A percentile compares a stretch with the other conserved stretches of the same genome.
These are phyloP conservation scores for Pythium plurisporium DNA, from an alignment of 352 stramenopile species.

Conservation along the genomic window DNA sequence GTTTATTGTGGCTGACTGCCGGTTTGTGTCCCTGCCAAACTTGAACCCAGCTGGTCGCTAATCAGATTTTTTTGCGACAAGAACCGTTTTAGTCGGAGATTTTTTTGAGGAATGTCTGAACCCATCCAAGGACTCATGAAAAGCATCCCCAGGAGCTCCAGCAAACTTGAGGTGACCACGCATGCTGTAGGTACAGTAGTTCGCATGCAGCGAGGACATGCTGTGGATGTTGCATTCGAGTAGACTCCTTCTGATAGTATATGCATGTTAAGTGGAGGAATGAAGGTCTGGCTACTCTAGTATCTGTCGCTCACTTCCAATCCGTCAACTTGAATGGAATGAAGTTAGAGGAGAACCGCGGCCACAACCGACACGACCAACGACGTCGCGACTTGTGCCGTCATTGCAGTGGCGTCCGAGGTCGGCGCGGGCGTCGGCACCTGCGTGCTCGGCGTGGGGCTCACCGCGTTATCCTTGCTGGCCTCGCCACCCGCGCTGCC, in stretches of 20 bases:
- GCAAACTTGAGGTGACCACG: too few relatives aligned
- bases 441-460: neutral
- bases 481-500: conserved; percentile 3
- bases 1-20: neutral
- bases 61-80: neutral
- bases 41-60: conserved; percentile 5
- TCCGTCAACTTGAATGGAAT: neutral
- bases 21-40: neutral
- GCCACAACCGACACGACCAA: neutral
- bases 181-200: too few relatives aligned
- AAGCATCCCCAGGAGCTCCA: too few relatives aligned
- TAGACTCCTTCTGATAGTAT: too few relatives aligned
- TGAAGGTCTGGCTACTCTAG: too few relatives aligned
- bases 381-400: neutral
- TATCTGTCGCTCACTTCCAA: too few relatives aligned
- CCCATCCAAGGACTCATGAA: neutral
- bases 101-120: neutral
- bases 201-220: neutral
- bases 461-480: neutral
- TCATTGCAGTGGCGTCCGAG: neutral
- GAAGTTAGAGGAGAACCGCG: neutral
- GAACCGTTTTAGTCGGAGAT: neutral
- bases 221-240: neutral
- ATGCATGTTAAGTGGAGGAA: too few relatives aligned
- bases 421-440: neutral